A percentile compares a stretch with the other conserved stretches of the same genome.
Conservation (phyloP, 225 moss, liverwort and hornwort species). For the Bryum argenteum region DNA sequence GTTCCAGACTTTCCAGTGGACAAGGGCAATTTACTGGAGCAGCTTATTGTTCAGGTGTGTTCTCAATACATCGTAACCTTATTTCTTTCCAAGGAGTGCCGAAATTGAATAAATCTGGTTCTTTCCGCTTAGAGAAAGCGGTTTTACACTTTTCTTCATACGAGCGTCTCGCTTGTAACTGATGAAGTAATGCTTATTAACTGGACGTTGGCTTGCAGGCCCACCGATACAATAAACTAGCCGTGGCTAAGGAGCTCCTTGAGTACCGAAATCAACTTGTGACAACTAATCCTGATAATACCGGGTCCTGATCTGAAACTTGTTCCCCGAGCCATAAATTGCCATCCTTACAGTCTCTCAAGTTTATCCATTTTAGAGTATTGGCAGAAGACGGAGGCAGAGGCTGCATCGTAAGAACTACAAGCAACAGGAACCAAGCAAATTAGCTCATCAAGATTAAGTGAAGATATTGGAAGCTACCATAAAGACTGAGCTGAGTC, state of each 20-base stretch:
- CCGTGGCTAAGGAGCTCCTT: slow-evolving; percentile 83
- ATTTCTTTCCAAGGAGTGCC: neutral
- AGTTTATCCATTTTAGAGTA: slow-evolving; percentile 16
- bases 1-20: slow-evolving; percentile 94
- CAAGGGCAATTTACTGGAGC: slow-evolving; percentile 90
- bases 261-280: slow-evolving; percentile 73
- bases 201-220: slow-evolving; percentile 58
- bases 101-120: neutral
- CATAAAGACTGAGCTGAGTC: neutral
- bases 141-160: neutral
- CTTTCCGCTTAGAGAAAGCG: neutral
- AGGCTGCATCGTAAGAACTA: slow-evolving; percentile 19
- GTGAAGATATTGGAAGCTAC: neutral
- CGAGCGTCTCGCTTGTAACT: neutral
- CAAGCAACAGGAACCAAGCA: slow-evolving; percentile 29
- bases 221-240: slow-evolving; percentile 76
- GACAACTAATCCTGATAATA: slow-evolving; percentile 39
- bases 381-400: slow-evolving; percentile 5
- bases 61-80: neutral
- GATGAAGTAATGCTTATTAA: neutral
- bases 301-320: slow-evolving; percentile 29
- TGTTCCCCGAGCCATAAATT: slow-evolving; percentile 7
- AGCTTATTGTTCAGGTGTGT: slow-evolving; percentile 89
- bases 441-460: slow-evolving; percentile 22
- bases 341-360: slow-evolving; percentile 3